phyloP scores from a whole-genome alignment of 768 basidiomycete species.

The Pholiota molesta region DNA sequence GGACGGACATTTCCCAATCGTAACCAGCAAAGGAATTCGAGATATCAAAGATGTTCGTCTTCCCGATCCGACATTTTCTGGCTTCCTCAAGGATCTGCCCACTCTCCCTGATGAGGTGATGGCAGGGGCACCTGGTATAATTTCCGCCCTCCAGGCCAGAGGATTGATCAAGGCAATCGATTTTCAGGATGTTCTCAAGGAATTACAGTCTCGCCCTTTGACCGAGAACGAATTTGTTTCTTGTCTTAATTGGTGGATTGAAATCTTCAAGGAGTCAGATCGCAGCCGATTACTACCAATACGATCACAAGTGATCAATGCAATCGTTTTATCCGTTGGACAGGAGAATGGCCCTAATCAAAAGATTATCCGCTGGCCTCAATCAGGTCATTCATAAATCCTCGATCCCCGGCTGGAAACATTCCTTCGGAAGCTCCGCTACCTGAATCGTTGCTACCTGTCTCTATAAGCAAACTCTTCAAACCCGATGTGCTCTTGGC shows the following conservation, averaged over 20 bases:
- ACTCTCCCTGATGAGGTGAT: conserved; percentile 67
- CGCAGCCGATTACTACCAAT: conserved; percentile 42
- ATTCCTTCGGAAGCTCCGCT: conserved; percentile 79
- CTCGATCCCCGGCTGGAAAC: conserved; percentile 46
- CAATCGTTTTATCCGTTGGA: conserved; percentile 58
- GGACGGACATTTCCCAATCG: conserved; percentile 59
- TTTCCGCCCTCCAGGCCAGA: conserved; percentile 60
- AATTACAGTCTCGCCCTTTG: conserved; percentile 74
- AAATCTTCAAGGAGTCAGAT: conserved; percentile 37
- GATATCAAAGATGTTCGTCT: conserved; percentile 69
- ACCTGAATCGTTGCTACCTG: conserved; percentile 72
- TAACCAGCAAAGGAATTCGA: conserved; percentile 76
- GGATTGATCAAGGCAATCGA: conserved; percentile 74
- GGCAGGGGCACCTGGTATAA: conserved; percentile 57
- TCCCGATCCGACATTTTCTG: conserved; percentile 68
- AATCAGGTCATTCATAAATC: conserved; percentile 74
- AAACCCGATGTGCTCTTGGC: conserved; percentile 46
- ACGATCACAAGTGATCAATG: conserved; percentile 68
- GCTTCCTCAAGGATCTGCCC: conserved; percentile 80
- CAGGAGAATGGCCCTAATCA: conserved; percentile 39
- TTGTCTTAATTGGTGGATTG: conserved; percentile 88
- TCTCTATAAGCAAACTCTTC: conserved; percentile 64
- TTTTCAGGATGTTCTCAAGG: conserved; percentile 81
- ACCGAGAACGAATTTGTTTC: conserved; percentile 73
- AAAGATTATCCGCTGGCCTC: conserved; percentile 69